These are phyloP conservation scores for Stevia rebaudiana DNA, from an alignment of 140 eudicot genomes.

Conservation along the genomic window DNA sequence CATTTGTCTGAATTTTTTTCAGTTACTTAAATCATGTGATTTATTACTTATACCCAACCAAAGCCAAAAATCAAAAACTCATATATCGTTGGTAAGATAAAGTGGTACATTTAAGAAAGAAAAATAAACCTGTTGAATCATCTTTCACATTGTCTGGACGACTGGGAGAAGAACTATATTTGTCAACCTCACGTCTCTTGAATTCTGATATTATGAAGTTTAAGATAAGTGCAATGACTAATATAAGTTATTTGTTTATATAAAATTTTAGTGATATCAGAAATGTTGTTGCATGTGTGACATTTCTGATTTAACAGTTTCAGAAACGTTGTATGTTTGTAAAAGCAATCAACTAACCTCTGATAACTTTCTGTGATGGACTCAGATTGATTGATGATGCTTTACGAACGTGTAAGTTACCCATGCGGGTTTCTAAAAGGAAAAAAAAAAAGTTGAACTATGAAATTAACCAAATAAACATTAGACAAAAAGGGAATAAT, in stretches of 20 bases:
- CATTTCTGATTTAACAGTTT: neutral
- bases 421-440: constrained; percentile 27
- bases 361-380: constrained; percentile 77
- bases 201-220: constrained; percentile 52
- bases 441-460: constrained; percentile 4
- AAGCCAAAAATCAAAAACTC: constrained; percentile 1
- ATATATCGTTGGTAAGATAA: constrained; percentile 9
- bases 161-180: constrained; percentile 50
- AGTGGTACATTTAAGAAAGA: neutral
- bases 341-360: constrained; percentile 49
- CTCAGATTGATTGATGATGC: constrained; percentile 42
- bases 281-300: neutral
- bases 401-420: constrained; percentile 30
- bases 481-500: constrained; percentile 6
- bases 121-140: constrained; percentile 52
- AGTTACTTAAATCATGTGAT: neutral
- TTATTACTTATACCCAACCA: neutral
- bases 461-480: neutral
- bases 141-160: constrained; percentile 36
- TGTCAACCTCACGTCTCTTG: constrained; percentile 57
- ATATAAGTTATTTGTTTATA: neutral
- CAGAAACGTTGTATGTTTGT: constrained; percentile 3
- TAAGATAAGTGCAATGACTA: constrained; percentile 9
- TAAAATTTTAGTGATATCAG: constrained; percentile 1
- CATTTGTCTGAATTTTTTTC: neutral